A percentile compares a stretch with the other conserved stretches of the same genome.
phyloP scores from a whole-genome alignment of 306 rosid species.

The Prosopis cineraria region DNA sequence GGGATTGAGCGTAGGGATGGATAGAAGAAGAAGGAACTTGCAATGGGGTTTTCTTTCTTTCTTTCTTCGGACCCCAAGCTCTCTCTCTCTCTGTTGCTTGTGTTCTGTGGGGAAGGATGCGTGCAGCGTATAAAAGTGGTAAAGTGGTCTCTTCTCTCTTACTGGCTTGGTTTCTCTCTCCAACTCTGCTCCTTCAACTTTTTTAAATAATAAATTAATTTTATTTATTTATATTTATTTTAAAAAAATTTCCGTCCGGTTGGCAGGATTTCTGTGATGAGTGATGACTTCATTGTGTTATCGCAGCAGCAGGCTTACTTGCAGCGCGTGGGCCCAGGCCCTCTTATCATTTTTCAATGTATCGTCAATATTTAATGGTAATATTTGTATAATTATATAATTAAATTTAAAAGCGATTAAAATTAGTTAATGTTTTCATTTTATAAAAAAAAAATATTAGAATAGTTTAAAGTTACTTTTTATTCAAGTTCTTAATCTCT shows the following conservation, averaged over 20 bases:
- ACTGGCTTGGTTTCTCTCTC: conserved; percentile 8
- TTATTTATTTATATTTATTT: no score
- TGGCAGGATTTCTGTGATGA: conserved; percentile 38
- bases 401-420: no score
- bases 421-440: no score
- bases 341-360: no score
- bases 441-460: no score
- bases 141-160: conserved; percentile 53
- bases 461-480: no score
- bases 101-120: conserved; percentile 76
- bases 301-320: not conserved
- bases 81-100: conserved; percentile 51
- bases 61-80: conserved; percentile 28
- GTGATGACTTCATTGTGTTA: not conserved
- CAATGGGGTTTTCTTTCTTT: conserved; percentile 23
- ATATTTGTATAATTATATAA: no score
- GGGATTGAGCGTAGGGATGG: conserved; percentile 2
- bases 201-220: not conserved
- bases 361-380: no score
- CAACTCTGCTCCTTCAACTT: conserved; percentile 19
- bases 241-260: conserved; percentile 48
- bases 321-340: conserved; percentile 3
- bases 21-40: conserved; percentile 12
- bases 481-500: no score
- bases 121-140: conserved; percentile 96